Percentiles rank a stretch among this genome's conserved stretches.
phyloP scores from a whole-genome alignment of 192 early-diverging fungal species.

The Gigaspora rosea region DNA sequence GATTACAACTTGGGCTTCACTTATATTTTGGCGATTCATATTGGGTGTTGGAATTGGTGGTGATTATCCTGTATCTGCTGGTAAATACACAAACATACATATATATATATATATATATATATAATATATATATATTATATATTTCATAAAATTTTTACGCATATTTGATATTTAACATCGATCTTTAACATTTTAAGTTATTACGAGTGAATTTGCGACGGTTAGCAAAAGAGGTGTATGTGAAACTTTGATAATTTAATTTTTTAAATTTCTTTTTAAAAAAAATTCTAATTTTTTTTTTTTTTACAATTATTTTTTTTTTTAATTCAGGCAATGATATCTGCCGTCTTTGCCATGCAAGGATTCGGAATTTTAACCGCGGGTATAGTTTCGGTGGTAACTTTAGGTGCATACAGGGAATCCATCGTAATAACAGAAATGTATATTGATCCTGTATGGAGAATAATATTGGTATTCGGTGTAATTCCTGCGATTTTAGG shows the following conservation, averaged over 20 bases:
- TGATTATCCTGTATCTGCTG: slow-evolving; percentile 95
- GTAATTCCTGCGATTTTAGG: slow-evolving; percentile 75
- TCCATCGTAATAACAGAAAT: slow-evolving; percentile 43
- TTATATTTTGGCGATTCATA: slow-evolving; percentile 88
- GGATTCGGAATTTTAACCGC: slow-evolving; percentile 85
- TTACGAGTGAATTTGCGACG: slow-evolving; percentile 88
- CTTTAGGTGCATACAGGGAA: slow-evolving; percentile 65
- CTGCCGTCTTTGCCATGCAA: slow-evolving; percentile 88
- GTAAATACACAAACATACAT: background rate
- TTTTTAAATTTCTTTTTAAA: no score
- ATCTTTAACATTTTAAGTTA: slow-evolving; percentile 56
- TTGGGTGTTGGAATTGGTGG: slow-evolving; percentile 93
- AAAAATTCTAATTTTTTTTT: no score
- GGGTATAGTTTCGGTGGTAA: slow-evolving; percentile 66
- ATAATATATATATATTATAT: no score
- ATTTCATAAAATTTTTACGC: background rate
- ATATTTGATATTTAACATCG: slow-evolving; percentile 55
- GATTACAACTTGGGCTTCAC: slow-evolving; percentile 58
- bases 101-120: no score
- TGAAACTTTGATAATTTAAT: no score
- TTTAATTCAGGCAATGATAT: slow-evolving; percentile 65
- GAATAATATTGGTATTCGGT: slow-evolving; percentile 78
- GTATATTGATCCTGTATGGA: slow-evolving; percentile 86
- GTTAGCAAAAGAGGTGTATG: slow-evolving; percentile 65
- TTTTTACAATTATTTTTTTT: no score